These are phyloP conservation scores for Backusella liffmaniae DNA, from an alignment of 192 early-diverging fungal genomes.

Conservation along the genomic window DNA sequence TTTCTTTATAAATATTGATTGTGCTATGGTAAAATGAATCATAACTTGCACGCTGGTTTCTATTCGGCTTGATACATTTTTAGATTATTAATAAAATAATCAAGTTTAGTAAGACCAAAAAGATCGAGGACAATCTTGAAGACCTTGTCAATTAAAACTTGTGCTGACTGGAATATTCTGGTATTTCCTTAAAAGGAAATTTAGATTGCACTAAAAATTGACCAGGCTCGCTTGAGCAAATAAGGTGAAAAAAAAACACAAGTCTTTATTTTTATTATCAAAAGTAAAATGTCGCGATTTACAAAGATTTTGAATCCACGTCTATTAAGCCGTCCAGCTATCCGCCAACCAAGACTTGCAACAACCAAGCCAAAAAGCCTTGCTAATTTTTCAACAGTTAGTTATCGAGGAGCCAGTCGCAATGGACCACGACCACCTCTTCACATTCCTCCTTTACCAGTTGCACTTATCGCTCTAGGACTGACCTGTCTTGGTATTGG, in stretches of 20 bases:
- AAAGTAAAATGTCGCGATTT: neutral
- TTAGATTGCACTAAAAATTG: neutral
- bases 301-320: neutral
- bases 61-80: too few relatives aligned
- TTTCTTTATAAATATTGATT: too few relatives aligned
- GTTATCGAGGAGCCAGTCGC: neutral
- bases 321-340: neutral
- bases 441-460: conserved; percentile 34
- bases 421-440: conserved; percentile 8
- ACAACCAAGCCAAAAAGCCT: neutral
- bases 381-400: neutral
- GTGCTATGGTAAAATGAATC: too few relatives aligned
- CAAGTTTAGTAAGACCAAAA: too few relatives aligned
- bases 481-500: conserved; percentile 39
- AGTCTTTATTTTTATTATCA: neutral
- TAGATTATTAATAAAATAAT: too few relatives aligned
- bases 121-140: too few relatives aligned
- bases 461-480: conserved; percentile 39
- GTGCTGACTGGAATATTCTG: neutral
- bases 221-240: neutral
- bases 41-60: too few relatives aligned
- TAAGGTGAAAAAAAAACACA: neutral
- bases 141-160: too few relatives aligned
- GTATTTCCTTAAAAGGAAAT: neutral
- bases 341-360: neutral